phyloP scores from a whole-genome alignment of 1,284 basidiomycete genomes.

The Ustilago tritici region DNA sequence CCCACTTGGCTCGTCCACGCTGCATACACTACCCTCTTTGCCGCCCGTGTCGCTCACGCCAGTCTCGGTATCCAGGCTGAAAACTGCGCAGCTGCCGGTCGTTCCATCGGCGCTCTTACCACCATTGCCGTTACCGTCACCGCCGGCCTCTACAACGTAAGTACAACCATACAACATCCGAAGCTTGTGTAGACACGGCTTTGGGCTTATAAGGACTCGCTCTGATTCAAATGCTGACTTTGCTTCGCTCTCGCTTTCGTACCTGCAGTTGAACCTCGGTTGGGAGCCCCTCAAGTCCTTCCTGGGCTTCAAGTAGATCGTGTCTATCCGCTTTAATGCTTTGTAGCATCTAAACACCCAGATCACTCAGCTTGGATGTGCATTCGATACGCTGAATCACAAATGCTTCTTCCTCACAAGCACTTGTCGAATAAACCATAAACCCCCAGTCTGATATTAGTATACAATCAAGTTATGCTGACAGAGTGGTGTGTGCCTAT shows the following conservation, averaged over 20 bases:
- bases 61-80: slow-evolving; percentile 53
- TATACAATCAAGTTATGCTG: slow-evolving; percentile 15
- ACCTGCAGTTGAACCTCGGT: slow-evolving; percentile 62
- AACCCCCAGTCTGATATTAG: slow-evolving; percentile 10
- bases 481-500: slow-evolving; percentile 9
- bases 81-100: slow-evolving; percentile 27
- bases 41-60: slow-evolving; percentile 60
- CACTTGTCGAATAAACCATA: not conserved
- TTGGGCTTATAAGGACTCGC: not conserved
- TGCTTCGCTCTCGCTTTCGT: not conserved
- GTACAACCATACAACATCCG: slow-evolving; percentile 12
- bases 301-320: slow-evolving; percentile 64
- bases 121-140: slow-evolving; percentile 58
- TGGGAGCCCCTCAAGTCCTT: slow-evolving; percentile 69
- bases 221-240: not conserved
- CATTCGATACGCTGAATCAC: not conserved
- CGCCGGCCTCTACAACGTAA: slow-evolving; percentile 67
- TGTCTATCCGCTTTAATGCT: not conserved
- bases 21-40: slow-evolving; percentile 65
- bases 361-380: not conserved
- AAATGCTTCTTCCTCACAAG: slow-evolving; percentile 6
- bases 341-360: slow-evolving; percentile 1
- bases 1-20: slow-evolving; percentile 68
- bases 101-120: slow-evolving; percentile 54
- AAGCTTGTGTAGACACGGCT: not conserved